Conservation (phyloP, 441 rosid species). For the Populus hybrid region DNA sequence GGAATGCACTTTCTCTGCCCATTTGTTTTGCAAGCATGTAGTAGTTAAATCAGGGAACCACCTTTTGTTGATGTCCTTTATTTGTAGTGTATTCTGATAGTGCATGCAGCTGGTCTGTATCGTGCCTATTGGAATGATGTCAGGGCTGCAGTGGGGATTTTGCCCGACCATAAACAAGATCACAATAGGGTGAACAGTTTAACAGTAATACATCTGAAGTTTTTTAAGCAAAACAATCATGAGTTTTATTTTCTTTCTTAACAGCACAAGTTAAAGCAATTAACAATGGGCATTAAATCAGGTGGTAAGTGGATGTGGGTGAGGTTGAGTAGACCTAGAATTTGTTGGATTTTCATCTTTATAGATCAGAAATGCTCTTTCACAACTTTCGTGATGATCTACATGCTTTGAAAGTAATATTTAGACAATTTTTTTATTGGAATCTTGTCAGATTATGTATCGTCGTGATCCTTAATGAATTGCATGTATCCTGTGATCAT, state of each 20-base stretch:
- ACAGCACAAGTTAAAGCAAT: no score
- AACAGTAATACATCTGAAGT: no score
- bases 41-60: not conserved
- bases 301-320: no score
- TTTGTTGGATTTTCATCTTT: not conserved
- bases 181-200: no score
- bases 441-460: not conserved
- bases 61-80: not conserved
- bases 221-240: no score
- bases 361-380: not conserved
- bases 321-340: no score
- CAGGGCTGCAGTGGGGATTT: no score
- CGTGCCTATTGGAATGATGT: not conserved
- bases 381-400: not conserved
- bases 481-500: constrained; percentile 8
- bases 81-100: not conserved
- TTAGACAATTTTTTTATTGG: not conserved
- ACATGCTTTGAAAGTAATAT: not conserved
- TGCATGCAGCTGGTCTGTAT: not conserved
- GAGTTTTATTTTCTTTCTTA: no score
- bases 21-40: not conserved
- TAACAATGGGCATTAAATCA: no score
- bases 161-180: no score
- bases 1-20: not conserved
- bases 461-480: not conserved